Evolutionary conservation across 2,329 filamentous ascomycete genomes (phyloP).

Genomic region (Talaromyces sp.): DNA sequence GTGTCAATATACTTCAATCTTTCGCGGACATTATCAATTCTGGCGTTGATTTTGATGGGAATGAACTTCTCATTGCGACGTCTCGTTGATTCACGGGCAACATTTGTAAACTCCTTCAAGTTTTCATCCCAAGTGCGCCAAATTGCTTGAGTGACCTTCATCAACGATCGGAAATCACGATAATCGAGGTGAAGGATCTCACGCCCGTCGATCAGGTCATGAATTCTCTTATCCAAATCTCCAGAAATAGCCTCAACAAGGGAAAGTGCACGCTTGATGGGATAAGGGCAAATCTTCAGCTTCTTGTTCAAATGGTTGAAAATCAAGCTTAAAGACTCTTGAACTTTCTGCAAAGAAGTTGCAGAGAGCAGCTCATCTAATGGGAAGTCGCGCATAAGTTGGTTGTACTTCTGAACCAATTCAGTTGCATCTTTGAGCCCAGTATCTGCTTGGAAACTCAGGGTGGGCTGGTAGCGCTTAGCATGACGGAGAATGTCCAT

Average conservation of each 20-base stretch:
- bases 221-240: conserved; percentile 84
- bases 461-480: conserved; percentile 95
- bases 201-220: conserved; percentile 80
- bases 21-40: conserved; percentile 85
- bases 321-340: conserved; percentile 85
- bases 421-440: conserved; percentile 95
- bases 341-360: conserved; percentile 82
- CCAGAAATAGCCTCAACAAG: conserved; percentile 97
- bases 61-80: conserved; percentile 97
- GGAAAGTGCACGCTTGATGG: conserved; percentile 84
- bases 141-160: conserved; percentile 80
- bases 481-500: conserved; percentile 95
- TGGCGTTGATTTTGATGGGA: conserved; percentile 90
- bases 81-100: conserved; percentile 90
- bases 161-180: conserved; percentile 81
- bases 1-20: conserved; percentile 90
- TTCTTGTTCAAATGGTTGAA: conserved; percentile 98
- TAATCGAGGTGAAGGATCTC: conserved; percentile 92
- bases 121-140: conserved; percentile 95
- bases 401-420: conserved; percentile 97
- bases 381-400: conserved; percentile 97
- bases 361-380: conserved; percentile 92
- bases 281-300: conserved; percentile 92
- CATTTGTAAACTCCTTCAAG: conserved; percentile 96
- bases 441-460: conserved; percentile 95